Base-by-base conservation (phyloP, 768 basidiomycete genomes). In the Rhizopogon vulgaris region DNA sequence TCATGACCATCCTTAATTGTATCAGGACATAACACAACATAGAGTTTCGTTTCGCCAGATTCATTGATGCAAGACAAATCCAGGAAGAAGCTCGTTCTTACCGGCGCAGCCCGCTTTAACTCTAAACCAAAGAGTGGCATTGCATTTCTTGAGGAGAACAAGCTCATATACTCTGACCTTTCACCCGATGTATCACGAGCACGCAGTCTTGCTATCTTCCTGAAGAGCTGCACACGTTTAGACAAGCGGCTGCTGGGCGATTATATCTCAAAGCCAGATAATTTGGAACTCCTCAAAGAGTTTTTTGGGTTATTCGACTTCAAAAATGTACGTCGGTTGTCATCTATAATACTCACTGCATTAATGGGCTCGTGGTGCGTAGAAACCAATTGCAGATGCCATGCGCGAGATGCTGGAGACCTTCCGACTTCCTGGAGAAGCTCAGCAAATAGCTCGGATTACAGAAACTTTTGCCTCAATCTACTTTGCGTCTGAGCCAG, bases 301-400 rank as follows among this genome's bases (percentile, higher is more conserved):
- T 98, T 94, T 68, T 83, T 99, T 63, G 77, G 77, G 9, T 70
- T 94, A 34, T 94, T 96, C 62, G 89, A 96, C 66, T 98, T 97
- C 69, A 81, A 84, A 62, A 78, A 85, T 56, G 95, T 94, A 58
- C 62, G 83, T 72, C 4, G 11, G n/a, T 50, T 42, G 25, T 49
- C 49, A 47, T 41, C 10, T 30, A 34, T 40, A 17, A 28, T 27
- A n/a, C 15, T 28, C 45, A 0, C 15, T 18, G 8, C 32, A 46
- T 14, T 36, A 38, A 55, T 10, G 24, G 11, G 11, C 14, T 38
- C 27, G 14, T n/a, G 22, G 6, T 43, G 27, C 12, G 45, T 59
- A 97, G 94, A 95, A 95, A 87, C 82, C 86, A 14, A 79, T 96
- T 54, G 94, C 92, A 14, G 96, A 99, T 54, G 95, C 94, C 1